Conservation (phyloP, 306 rosid genomes). For the Vigna radiata region DNA sequence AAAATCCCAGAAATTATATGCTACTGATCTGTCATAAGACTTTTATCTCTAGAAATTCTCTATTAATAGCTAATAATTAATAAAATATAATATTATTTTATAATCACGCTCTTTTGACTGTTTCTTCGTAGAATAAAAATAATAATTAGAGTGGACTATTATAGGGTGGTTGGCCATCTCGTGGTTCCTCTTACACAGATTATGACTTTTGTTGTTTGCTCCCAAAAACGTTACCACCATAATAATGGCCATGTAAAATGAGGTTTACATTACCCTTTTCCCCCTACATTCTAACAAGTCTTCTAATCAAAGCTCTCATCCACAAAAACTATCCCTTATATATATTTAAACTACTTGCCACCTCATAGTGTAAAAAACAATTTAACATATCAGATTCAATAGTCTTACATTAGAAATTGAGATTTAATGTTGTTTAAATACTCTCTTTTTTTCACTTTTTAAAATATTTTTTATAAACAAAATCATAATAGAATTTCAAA, state of each 20-base stretch:
- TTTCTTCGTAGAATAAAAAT: background rate
- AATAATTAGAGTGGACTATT: conserved; percentile 41
- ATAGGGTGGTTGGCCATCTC: conserved; percentile 28
- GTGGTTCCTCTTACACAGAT: conserved; percentile 39
- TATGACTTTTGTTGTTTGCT: conserved; percentile 45
- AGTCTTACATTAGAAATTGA: too few species aligned
- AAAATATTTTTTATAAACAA: too few species aligned
- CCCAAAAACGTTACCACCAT: conserved; percentile 50
- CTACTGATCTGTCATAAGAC: background rate
- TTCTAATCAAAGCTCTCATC: background rate
- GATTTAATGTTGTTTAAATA: too few species aligned
- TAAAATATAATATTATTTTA: background rate
- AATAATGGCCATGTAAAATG: conserved; percentile 42
- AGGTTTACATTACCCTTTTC: conserved; percentile 24
- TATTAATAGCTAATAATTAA: background rate
- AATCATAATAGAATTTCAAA: too few species aligned
- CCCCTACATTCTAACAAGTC: background rate
- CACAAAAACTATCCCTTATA: background rate
- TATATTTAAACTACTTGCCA: too few species aligned
- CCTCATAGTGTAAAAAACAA: too few species aligned
- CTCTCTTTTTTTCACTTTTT: too few species aligned
- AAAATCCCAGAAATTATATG: background rate
- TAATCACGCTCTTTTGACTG: conserved; percentile 15
- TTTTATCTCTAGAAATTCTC: too few species aligned
- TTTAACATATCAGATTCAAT: too few species aligned